phyloP scores from a whole-genome alignment of 306 rosid genomes.

The Gynostemma pentaphyllum region DNA sequence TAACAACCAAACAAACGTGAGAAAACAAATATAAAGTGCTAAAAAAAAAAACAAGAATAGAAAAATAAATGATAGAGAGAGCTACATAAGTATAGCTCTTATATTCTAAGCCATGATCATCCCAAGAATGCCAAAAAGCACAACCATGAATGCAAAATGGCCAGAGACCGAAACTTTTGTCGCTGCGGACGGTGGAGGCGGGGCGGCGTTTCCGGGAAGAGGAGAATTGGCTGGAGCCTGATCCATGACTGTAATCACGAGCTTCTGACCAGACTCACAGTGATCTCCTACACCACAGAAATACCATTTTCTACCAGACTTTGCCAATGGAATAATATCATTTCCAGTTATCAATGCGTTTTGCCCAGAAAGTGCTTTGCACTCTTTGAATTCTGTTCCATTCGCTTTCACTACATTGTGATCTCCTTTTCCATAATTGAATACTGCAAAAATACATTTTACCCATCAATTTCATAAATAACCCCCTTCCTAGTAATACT shows the following conservation, averaged over 20 bases:
- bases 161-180: neutral
- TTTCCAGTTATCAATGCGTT: neutral
- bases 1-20: neutral
- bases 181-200: neutral
- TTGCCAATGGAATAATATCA: neutral
- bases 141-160: neutral
- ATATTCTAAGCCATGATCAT: neutral
- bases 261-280: neutral
- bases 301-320: neutral
- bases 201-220: neutral
- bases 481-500: too few species aligned
- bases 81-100: neutral
- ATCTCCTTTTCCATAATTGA: neutral
- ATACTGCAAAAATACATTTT: neutral
- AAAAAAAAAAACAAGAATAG: neutral
- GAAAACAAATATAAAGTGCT: neutral
- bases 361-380: neutral
- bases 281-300: neutral
- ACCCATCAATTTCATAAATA: too few species aligned
- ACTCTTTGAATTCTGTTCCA: neutral
- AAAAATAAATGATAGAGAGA: neutral
- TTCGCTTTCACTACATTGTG: neutral
- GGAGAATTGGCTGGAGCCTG: constrained; percentile 1
- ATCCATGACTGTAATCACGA: neutral
- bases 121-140: constrained; percentile 9